phyloP scores from a whole-genome alignment of 2,329 filamentous ascomycete species.

The Aspergillus ustus region DNA sequence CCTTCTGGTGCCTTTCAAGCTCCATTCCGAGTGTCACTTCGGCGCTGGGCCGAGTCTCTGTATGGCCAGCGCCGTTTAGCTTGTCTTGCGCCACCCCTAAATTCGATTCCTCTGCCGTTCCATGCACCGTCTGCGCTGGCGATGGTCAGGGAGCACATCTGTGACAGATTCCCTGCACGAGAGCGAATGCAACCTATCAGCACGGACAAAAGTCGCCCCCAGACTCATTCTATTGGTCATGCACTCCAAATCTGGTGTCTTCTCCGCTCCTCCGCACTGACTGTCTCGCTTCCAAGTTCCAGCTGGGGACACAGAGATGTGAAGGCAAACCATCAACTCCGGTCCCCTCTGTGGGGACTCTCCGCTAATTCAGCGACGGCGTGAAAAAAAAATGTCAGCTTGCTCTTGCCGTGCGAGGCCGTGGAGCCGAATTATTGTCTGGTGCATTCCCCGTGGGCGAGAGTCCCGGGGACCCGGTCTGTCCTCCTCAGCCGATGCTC shows the following conservation, averaged over 20 bases:
- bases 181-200: background rate
- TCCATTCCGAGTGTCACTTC: slow-evolving; percentile 15
- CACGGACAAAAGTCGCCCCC: background rate
- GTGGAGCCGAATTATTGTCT: slow-evolving; percentile 17
- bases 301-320: background rate
- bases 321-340: background rate
- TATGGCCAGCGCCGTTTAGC: slow-evolving; percentile 22
- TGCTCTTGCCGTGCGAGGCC: background rate
- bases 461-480: slow-evolving; percentile 20
- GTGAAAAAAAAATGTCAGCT: background rate
- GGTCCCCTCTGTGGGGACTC: background rate
- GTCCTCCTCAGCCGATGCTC: slow-evolving; percentile 14
- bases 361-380: background rate
- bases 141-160: background rate
- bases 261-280: background rate
- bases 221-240: background rate
- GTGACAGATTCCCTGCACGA: background rate
- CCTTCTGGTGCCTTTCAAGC: background rate
- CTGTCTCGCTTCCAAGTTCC: background rate
- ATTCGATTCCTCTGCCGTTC: background rate
- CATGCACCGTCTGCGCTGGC: background rate
- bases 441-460: slow-evolving; percentile 21
- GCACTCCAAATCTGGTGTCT: background rate
- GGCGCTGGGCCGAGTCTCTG: slow-evolving; percentile 30
- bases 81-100: background rate